Percentiles rank a stretch among this genome's conserved stretches.
phyloP scores from a whole-genome alignment of 1,284 basidiomycete species.

The Chondrostereum purpureum region DNA sequence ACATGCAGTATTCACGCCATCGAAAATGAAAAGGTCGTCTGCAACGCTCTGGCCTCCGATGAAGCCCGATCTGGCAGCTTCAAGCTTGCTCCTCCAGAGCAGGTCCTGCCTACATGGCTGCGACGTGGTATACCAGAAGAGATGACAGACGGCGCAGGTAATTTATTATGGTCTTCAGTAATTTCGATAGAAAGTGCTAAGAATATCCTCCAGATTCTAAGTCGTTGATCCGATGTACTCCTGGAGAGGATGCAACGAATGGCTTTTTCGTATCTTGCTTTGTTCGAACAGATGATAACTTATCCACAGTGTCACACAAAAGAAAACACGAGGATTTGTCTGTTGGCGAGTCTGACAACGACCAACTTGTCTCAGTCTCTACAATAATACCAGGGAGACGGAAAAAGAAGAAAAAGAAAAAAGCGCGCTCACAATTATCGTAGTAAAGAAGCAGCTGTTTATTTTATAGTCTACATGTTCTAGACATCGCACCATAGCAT shows the following conservation, averaged over 20 bases:
- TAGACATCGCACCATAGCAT: too few relatives aligned
- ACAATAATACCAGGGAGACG: not conserved
- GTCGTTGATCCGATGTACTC: constrained; percentile 76
- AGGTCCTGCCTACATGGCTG: constrained; percentile 75
- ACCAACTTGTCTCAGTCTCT: too few relatives aligned
- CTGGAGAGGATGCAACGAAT: constrained; percentile 84
- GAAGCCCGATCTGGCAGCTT: constrained; percentile 60
- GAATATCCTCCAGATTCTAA: constrained; percentile 64
- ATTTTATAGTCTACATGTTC: too few relatives aligned
- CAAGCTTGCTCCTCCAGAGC: constrained; percentile 53
- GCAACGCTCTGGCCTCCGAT: constrained; percentile 62
- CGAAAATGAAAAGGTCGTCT: constrained; percentile 79
- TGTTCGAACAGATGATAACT: too few relatives aligned
- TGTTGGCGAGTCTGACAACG: too few relatives aligned
- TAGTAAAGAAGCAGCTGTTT: too few relatives aligned
- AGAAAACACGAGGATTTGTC: constrained; percentile 4
- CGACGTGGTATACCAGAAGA: constrained; percentile 69
- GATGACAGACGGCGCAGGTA: too few relatives aligned
- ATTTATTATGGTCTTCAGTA: constrained; percentile 4
- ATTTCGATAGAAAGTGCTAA: constrained; percentile 4
- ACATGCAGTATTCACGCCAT: constrained; percentile 89
- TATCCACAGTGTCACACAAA: too few relatives aligned
- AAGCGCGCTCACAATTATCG: too few relatives aligned
- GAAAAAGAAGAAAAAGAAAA: constrained; percentile 12
- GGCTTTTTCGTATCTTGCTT: constrained; percentile 95